Conservation (phyloP, 2,329 filamentous ascomycete species). For the Leptographium wingfieldii region DNA sequence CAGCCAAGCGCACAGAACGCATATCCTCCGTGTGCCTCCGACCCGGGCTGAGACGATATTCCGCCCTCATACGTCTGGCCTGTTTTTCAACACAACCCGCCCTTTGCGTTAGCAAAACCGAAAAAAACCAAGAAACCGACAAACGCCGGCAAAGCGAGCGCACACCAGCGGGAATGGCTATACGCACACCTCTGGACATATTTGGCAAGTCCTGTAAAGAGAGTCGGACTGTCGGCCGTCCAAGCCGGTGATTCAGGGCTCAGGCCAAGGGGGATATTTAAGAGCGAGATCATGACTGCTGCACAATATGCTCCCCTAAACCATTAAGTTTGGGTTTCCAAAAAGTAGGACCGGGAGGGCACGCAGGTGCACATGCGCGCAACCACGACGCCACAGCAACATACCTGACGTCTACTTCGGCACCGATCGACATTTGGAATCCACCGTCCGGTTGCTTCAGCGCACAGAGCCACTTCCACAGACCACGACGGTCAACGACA, state of each 20-base stretch:
- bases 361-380: background rate
- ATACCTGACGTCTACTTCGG: constrained; percentile 85
- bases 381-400: constrained; percentile 6
- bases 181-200: constrained; percentile 70
- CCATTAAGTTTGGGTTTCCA: background rate
- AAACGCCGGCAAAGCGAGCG: background rate
- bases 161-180: background rate
- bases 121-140: too few species aligned
- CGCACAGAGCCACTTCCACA: constrained; percentile 84
- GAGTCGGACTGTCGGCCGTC: constrained; percentile 45
- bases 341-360: background rate
- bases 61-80: constrained; percentile 93
- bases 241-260: constrained; percentile 58
- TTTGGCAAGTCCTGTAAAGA: constrained; percentile 62
- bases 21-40: constrained; percentile 93
- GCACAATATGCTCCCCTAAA: constrained; percentile 81
- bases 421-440: constrained; percentile 76
- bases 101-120: background rate
- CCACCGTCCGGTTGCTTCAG: constrained; percentile 81
- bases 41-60: constrained; percentile 71
- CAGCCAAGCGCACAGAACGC: constrained; percentile 89
- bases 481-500: constrained; percentile 64
- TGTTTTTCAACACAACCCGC: constrained; percentile 21
- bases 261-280: constrained; percentile 69
- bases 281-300: constrained; percentile 67